A percentile compares a stretch with the other conserved stretches of the same genome.
phyloP scores from a whole-genome alignment of 2,329 filamentous ascomycete species.

The Epichloe coenophiala region DNA sequence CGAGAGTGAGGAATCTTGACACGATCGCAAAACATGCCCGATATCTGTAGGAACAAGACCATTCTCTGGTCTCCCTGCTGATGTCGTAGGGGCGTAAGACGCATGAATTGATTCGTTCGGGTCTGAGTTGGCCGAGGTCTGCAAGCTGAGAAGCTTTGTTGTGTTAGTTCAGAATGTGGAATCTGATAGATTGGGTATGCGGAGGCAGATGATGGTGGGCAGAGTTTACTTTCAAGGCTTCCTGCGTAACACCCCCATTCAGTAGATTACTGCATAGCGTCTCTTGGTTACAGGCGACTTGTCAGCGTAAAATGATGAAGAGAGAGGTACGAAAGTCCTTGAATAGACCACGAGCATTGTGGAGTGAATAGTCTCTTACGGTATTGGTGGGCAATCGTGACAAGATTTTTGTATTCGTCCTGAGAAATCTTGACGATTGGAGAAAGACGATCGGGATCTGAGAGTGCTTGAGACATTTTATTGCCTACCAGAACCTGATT shows the following conservation, averaged over 20 bases:
- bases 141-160: constrained; percentile 1
- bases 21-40: neutral
- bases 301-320: neutral
- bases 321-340: neutral
- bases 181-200: neutral
- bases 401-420: constrained; percentile 1
- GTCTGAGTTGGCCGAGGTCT: neutral
- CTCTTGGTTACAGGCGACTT: neutral
- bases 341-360: neutral
- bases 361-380: neutral
- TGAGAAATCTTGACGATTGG: neutral
- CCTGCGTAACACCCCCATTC: neutral
- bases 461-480: neutral
- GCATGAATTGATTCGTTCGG: neutral
- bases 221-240: constrained; percentile 1
- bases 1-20: neutral
- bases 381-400: neutral
- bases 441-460: neutral
- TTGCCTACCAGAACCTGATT: neutral
- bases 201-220: neutral
- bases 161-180: neutral
- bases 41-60: neutral
- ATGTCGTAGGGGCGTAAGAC: neutral
- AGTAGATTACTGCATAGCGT: constrained; percentile 1
- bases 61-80: neutral